phyloP scores from a whole-genome alignment of 2,329 filamentous ascomycete species.

The Cytospora paraplurivora region DNA sequence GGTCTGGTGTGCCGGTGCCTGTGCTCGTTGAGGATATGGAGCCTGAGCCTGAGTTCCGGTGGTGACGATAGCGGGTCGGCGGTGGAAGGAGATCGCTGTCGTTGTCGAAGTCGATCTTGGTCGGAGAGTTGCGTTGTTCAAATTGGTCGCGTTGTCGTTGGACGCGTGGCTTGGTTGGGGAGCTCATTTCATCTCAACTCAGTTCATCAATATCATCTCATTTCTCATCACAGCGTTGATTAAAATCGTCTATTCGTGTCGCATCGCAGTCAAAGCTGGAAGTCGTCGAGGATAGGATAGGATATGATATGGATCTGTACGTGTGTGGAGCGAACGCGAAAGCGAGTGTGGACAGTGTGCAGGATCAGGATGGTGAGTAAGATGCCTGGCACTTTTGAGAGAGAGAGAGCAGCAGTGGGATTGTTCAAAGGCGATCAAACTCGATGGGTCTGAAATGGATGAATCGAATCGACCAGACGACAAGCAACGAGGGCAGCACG shows the following conservation, averaged over 20 bases:
- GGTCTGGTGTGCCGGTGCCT: neutral
- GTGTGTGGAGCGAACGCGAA: too few species aligned
- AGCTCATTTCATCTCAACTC: slow-evolving; percentile 23
- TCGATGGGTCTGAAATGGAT: neutral
- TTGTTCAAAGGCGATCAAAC: neutral
- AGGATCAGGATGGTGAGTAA: too few species aligned
- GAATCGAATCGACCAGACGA: neutral
- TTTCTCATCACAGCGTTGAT: too few species aligned
- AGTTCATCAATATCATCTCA: neutral
- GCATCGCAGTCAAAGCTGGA: too few species aligned
- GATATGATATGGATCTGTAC: too few species aligned
- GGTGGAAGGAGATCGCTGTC: slow-evolving; percentile 17
- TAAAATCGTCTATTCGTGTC: too few species aligned
- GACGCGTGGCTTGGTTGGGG: slow-evolving; percentile 25
- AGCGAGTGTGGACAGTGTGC: too few species aligned
- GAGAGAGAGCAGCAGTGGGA: neutral
- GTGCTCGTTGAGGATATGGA: slow-evolving; percentile 17
- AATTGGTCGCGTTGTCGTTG: slow-evolving; percentile 25
- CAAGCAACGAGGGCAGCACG: neutral
- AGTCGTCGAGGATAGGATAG: too few species aligned
- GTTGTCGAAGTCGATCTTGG: slow-evolving; percentile 20
- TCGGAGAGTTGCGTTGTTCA: slow-evolving; percentile 23
- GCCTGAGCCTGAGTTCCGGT: slow-evolving; percentile 7
- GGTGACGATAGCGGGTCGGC: slow-evolving; percentile 5
- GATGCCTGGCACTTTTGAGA: too few species aligned